Conservation (phyloP, 345 rosid species). For the Hibiscus trionum region DNA sequence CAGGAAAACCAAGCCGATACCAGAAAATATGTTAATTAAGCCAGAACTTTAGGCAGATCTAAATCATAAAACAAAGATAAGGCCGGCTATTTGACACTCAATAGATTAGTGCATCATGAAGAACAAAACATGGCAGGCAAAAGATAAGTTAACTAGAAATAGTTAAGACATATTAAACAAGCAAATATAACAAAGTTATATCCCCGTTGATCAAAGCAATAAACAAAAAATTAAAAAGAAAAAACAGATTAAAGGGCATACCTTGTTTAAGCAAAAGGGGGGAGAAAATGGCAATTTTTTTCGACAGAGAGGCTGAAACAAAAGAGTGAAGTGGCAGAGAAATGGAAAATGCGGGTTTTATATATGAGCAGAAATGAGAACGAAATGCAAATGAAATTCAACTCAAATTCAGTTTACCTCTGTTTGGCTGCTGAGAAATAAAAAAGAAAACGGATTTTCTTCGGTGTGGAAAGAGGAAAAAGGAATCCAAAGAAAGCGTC, state of each 20-base stretch:
- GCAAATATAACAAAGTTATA: neutral
- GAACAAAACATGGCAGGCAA: neutral
- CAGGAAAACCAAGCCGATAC: neutral
- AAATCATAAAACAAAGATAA: constrained; percentile 5
- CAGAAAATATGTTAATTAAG: neutral
- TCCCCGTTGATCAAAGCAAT: neutral
- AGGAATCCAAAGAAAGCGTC: neutral
- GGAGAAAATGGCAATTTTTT: neutral
- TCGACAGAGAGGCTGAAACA: neutral
- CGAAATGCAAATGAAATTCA: constrained; percentile 13
- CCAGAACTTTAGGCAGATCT: neutral
- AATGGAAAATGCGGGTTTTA: neutral
- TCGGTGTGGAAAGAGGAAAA: neutral
- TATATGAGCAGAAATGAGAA: constrained; percentile 7
- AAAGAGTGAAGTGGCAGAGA: neutral
- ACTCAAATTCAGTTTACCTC: constrained; percentile 4
- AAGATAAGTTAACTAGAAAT: neutral
- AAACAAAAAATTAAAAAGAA: neutral
- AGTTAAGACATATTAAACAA: neutral
- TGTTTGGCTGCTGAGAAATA: neutral
- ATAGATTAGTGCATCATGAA: neutral
- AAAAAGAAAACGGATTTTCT: neutral
- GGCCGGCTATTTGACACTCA: neutral
- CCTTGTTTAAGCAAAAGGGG: neutral
- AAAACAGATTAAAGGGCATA: neutral